Evolutionary conservation across 768 basidiomycete genomes (phyloP), one percentile per base, ranked within the genome.

Genomic region (Tricholoma bakamatsutake): DNA sequence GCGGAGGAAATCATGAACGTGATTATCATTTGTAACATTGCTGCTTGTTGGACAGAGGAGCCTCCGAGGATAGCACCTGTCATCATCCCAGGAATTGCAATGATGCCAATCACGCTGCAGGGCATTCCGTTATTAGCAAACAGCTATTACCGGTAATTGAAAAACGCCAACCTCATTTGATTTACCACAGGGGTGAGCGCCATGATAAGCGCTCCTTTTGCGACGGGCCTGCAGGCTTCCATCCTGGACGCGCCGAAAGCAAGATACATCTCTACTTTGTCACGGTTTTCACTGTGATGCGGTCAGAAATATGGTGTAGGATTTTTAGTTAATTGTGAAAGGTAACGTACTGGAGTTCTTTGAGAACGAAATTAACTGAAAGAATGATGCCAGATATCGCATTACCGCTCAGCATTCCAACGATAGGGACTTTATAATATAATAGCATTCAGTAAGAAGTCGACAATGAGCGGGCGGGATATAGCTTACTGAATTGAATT

Each of bases 1-100:
- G 83, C 80, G 0, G 91, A 84, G 3, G 85, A 84, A 43, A 94
- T 90, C 87, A 93, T 90, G 70, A 95, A 95, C 84, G 93, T 89
- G 71, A 95, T 92, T 54, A 95, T 84, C 87, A 93, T 93, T 62
- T 94, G 93, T 12, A 94, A 72, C 52, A 84, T 82, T 1, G 90
- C 90, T 0, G 93, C 93, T 69, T 93, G 90, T 18, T 90, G 79
- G 45, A 94, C 88, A 28, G 86, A 85, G 10, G 88, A 81, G 0
- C 92, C 92, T 12, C 89, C 93, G 15, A 94, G 82, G 57, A 95
- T 87, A 3, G 93, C 90, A 60, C 93, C 93, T 0, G 89, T 92
- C 89, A 94, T 92, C 90, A 91, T 93, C 1, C 91, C 90, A 0
- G 88, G 87, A 52, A 88, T 90, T 11, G 87, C 73, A 52, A 89